These are phyloP conservation scores for Pythium sukuiense DNA, from an alignment of 352 stramenopile genomes.

Conservation along the genomic window DNA sequence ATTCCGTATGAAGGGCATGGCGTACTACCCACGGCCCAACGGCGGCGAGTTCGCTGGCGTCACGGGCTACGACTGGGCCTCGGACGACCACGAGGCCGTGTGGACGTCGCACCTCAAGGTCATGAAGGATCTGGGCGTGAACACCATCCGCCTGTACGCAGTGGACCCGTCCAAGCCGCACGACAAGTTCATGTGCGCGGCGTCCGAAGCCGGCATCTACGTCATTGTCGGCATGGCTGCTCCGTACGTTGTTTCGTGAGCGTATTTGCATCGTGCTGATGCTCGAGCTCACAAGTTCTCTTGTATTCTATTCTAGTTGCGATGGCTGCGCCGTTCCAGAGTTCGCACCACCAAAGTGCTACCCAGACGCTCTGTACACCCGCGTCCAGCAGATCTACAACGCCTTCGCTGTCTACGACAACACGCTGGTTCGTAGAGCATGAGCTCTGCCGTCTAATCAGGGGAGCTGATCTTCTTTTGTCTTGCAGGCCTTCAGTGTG, in stretches of 20 bases:
- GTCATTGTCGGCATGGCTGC: constrained; percentile 42
- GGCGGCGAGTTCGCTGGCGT: constrained; percentile 27
- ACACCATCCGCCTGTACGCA: constrained; percentile 38
- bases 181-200: constrained; percentile 45
- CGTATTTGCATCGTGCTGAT: too few species aligned
- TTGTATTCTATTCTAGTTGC: constrained; percentile 37
- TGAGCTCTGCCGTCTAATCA: too few species aligned
- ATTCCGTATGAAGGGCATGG: constrained; percentile 40
- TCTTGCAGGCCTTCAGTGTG: constrained; percentile 35
- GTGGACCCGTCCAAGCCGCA: constrained; percentile 34
- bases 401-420: constrained; percentile 58
- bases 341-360: constrained; percentile 34
- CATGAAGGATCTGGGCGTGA: constrained; percentile 35
- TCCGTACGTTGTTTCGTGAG: constrained; percentile 27
- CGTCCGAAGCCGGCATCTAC: constrained; percentile 39
- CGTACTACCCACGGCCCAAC: constrained; percentile 40
- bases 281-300: constrained; percentile 13
- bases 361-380: constrained; percentile 33
- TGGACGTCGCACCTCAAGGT: constrained; percentile 33
- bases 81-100: constrained; percentile 35
- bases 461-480: too few species aligned
- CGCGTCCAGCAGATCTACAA: constrained; percentile 53
- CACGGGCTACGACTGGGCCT: constrained; percentile 35
- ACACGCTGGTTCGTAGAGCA: constrained; percentile 33
- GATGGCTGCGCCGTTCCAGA: constrained; percentile 29